Evolutionary conservation across 139 green algal species (phyloP).

Genomic region (Tetratostichococcus sp.): DNA sequence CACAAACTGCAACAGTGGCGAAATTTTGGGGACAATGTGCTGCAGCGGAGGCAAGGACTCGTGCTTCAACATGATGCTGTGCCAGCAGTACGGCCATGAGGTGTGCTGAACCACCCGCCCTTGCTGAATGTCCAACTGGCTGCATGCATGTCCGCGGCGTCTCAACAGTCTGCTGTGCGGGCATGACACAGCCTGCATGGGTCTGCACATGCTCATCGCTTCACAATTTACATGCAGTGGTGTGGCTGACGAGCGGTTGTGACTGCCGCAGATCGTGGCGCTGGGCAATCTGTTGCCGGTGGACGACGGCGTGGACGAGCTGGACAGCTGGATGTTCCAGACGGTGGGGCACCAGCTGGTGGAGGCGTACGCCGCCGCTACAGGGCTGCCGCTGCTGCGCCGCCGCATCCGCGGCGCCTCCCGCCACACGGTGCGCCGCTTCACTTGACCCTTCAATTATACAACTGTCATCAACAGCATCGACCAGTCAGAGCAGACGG

Average conservation of each 20-base stretch:
- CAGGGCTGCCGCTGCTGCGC: constrained; percentile 80
- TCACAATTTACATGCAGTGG: too few species aligned
- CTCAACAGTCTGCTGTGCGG: background rate
- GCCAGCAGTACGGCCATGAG: constrained; percentile 52
- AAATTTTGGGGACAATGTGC: too few species aligned
- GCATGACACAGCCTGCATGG: too few species aligned
- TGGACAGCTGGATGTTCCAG: constrained; percentile 95
- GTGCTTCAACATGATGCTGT: constrained; percentile 64
- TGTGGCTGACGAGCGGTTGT: too few species aligned
- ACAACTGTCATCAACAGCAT: too few species aligned
- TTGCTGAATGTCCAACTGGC: too few species aligned
- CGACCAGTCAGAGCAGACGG: constrained; percentile 60
- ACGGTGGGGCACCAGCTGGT: constrained; percentile 91
- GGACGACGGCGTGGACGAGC: constrained; percentile 63
- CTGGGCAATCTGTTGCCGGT: constrained; percentile 74
- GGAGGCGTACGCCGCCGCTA: constrained; percentile 72
- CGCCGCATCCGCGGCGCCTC: constrained; percentile 58
- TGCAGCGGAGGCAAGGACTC: constrained; percentile 75
- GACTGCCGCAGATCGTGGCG: constrained; percentile 41
- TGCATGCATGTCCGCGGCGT: too few species aligned
- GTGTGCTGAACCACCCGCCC: background rate
- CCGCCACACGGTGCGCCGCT: background rate
- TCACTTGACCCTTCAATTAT: too few species aligned
- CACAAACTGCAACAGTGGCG: too few species aligned
- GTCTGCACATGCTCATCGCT: too few species aligned